Percentiles rank a stretch among this genome's conserved stretches.
Evolutionary conservation across 202 grass and related monocot genomes (phyloP).

Genomic region (Schoenoplectus tabernaemontani): DNA sequence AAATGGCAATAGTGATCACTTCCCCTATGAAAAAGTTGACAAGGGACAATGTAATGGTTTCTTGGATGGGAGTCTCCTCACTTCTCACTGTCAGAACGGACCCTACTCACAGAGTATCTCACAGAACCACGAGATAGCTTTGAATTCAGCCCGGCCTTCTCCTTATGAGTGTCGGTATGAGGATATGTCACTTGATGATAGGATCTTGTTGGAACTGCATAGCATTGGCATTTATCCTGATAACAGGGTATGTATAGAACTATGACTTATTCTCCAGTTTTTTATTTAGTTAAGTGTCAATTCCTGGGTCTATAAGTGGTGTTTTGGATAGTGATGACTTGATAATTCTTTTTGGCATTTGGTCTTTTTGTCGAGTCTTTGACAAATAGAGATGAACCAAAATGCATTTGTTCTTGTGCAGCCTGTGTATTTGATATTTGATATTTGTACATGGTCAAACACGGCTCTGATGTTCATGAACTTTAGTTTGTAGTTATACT

Average conservation of each 20-base stretch:
- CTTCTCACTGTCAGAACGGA: slow-evolving; percentile 15
- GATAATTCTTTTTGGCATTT: neutral
- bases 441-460: neutral
- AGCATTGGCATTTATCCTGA: slow-evolving; percentile 72
- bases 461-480: neutral
- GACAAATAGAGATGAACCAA: neutral
- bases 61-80: slow-evolving; percentile 16
- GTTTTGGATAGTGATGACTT: neutral
- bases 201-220: slow-evolving; percentile 73
- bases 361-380: neutral
- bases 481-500: neutral
- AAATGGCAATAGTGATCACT: neutral
- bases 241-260: slow-evolving; percentile 38
- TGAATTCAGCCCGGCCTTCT: neutral
- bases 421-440: neutral
- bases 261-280: neutral
- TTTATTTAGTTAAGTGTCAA: neutral
- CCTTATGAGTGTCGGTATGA: slow-evolving; percentile 43
- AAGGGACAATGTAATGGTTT: slow-evolving; percentile 20
- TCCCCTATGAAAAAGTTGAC: neutral
- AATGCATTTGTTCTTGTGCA: neutral
- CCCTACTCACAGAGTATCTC: slow-evolving; percentile 7
- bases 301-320: neutral
- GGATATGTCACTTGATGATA: slow-evolving; percentile 67
- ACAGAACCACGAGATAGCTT: slow-evolving; percentile 3